Percentiles rank a stretch among this genome's conserved stretches.
Conservation (phyloP, 2,329 filamentous ascomycete species). For the Cercospora berteroae region DNA sequence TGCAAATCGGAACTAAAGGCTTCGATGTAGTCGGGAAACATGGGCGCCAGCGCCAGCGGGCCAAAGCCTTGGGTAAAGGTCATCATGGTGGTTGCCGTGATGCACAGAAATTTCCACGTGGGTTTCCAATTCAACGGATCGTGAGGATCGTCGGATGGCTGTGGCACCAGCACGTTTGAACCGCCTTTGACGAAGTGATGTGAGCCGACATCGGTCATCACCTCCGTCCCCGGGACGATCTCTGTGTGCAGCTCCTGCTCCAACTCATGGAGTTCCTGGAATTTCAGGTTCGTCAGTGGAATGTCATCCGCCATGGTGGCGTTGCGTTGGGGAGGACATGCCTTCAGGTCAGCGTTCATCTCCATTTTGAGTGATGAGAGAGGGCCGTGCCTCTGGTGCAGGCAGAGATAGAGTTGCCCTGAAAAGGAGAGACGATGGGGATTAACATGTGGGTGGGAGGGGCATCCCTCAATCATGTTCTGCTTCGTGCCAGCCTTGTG, state of each 20-base stretch:
- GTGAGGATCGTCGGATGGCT: conserved; percentile 47
- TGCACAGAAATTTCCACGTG: conserved; percentile 51
- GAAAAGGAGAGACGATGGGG: conserved; percentile 8
- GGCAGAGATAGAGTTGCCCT: conserved; percentile 8
- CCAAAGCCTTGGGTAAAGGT: conserved; percentile 57
- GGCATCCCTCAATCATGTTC: conserved; percentile 10
- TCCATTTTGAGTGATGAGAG: conserved; percentile 18
- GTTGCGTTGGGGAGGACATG: conserved; percentile 9
- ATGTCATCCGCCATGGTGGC: conserved; percentile 13
- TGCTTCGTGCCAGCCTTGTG: conserved; percentile 7
- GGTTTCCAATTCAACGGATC: conserved; percentile 48
- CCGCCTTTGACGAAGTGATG: conserved; percentile 63
- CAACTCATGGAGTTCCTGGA: conserved; percentile 47
- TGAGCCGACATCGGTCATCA: conserved; percentile 60
- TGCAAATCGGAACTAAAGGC: conserved; percentile 48
- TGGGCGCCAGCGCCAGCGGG: conserved; percentile 55
- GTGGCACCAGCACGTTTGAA: conserved; percentile 51
- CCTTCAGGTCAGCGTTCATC: conserved; percentile 24
- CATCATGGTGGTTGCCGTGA: conserved; percentile 47
- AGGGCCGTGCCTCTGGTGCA: conserved; percentile 4
- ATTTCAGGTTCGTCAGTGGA: conserved; percentile 18
- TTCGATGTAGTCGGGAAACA: conserved; percentile 59
- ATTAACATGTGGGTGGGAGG: conserved; percentile 4
- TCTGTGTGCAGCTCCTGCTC: conserved; percentile 54
- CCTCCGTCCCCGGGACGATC: conserved; percentile 58